These are phyloP conservation scores for Pinus tabuliformis DNA, from an alignment of 75 land plant genomes.

Conservation along the genomic window DNA sequence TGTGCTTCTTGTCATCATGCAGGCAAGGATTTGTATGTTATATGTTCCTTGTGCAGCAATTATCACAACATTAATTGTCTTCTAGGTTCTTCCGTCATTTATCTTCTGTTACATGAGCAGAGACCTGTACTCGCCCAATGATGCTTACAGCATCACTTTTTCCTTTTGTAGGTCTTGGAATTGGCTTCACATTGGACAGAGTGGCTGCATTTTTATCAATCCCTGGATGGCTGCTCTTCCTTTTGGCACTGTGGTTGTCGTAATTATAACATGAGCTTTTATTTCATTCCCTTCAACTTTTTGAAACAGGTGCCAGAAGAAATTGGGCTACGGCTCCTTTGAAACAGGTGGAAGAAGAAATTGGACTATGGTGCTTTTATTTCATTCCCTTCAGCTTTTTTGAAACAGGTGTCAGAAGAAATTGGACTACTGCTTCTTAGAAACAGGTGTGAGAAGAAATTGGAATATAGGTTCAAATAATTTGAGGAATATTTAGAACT, in stretches of 20 bases:
- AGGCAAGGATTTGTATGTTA: too few relatives aligned
- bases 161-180: constrained; percentile 29
- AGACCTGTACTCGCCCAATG: constrained; percentile 26
- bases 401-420: constrained; percentile 27
- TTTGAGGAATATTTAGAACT: background rate
- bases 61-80: constrained; percentile 30
- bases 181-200: constrained; percentile 26
- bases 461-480: constrained; percentile 27
- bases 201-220: constrained; percentile 23
- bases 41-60: constrained; percentile 24
- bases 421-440: background rate
- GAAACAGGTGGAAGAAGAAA: too few relatives aligned
- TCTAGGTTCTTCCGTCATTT: constrained; percentile 33
- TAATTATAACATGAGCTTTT: constrained; percentile 28
- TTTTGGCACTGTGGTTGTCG: constrained; percentile 36
- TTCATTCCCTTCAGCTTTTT: constrained; percentile 27
- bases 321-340: too few relatives aligned
- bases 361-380: constrained; percentile 10
- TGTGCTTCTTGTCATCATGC: too few relatives aligned
- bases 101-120: constrained; percentile 30
- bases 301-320: background rate
- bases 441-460: background rate
- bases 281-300: constrained; percentile 33
- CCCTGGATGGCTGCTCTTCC: constrained; percentile 29
- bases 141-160: constrained; percentile 31